Percentiles rank a stretch among this genome's conserved stretches.
Conservation (phyloP, 2,329 filamentous ascomycete species). For the Phoma sp. region DNA sequence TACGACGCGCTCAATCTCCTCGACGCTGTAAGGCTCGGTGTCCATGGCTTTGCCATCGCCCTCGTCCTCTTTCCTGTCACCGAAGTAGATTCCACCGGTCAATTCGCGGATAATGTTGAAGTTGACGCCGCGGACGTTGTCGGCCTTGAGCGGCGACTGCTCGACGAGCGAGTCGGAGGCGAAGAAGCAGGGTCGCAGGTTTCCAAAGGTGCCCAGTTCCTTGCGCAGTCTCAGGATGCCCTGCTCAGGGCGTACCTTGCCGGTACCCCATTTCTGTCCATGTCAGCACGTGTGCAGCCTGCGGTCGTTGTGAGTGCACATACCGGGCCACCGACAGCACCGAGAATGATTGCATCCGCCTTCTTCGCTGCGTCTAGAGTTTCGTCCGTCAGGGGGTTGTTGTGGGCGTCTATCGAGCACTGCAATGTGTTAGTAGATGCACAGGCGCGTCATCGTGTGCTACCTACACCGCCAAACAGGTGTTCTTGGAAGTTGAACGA, state of each 20-base stretch:
- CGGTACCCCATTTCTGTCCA: constrained; percentile 84
- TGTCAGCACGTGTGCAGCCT: constrained; percentile 14
- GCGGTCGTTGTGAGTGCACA: constrained; percentile 25
- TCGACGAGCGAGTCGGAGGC: constrained; percentile 83
- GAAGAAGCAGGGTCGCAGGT: constrained; percentile 96
- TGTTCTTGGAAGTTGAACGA: constrained; percentile 92
- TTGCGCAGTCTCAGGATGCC: constrained; percentile 90
- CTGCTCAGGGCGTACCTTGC: constrained; percentile 87
- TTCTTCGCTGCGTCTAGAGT: constrained; percentile 83
- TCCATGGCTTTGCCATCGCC: constrained; percentile 79
- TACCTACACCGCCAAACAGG: constrained; percentile 86
- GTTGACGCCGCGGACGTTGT: constrained; percentile 85
- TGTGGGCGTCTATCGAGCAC: constrained; percentile 87
- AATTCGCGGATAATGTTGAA: constrained; percentile 93
- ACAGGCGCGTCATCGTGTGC: neutral
- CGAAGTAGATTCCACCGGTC: constrained; percentile 95
- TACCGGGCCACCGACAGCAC: constrained; percentile 91
- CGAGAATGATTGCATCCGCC: constrained; percentile 89
- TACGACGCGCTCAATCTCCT: constrained; percentile 88
- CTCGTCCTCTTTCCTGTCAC: constrained; percentile 81
- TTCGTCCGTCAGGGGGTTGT: constrained; percentile 79
- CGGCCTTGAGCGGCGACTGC: constrained; percentile 83
- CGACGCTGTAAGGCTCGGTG: constrained; percentile 83
- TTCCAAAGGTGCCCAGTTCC: constrained; percentile 92
- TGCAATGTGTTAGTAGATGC: constrained; percentile 49